Base-by-base conservation (phyloP, 2,329 filamentous ascomycete species). In the Paradendryphiella salina region DNA sequence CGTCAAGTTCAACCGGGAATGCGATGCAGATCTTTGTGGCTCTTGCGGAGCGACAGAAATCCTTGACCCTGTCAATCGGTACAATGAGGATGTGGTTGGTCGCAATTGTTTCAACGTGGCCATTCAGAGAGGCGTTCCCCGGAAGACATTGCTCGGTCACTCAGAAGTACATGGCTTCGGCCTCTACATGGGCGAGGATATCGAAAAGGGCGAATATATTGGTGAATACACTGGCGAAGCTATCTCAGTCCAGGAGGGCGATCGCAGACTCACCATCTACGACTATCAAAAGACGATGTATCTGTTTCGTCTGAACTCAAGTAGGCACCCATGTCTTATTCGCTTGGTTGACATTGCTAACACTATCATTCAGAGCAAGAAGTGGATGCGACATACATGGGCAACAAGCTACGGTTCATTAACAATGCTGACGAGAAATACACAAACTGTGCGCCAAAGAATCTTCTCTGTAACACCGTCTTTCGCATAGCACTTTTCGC, bases 181-280 rank as follows among this genome's bases (percentile, higher is more conserved):
- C 0, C 77, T 94, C 0, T 93, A 88, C 65, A 80, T 86, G 1
- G 86, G 85, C 3, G 85, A 90, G 64, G 77, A 84, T 46, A 84
- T 90, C 53, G 76, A 76, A 3, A 79, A 82, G 52, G 84, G 86
- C 44, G 85, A 88, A n/a, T 93, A 88, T 59, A 79, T 94, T 14
- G 87, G 88, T 26, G 90, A 94, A 69, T 94, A 94, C 68, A 84
- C 85, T 1, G 90, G 90, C 38, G 90, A 94, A 69, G 78, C 90
- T 9, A 86, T 93, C 50, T 85, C 83, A 4, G 81, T 83, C 32
- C 80, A 85, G 39, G 88, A 92, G 67, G 84, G 84, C 3, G 83
- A 89, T 18, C 82, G 88, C 3, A 80, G 88, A 31, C 85, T 86
- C 72, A 85, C 85, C 48, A 81, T 87, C 46, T 82, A 85, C 56